Evolutionary conservation across 129 eudicot species (phyloP), one percentile per base, ranked within the genome.

Genomic region (Flaveria linearis): DNA sequence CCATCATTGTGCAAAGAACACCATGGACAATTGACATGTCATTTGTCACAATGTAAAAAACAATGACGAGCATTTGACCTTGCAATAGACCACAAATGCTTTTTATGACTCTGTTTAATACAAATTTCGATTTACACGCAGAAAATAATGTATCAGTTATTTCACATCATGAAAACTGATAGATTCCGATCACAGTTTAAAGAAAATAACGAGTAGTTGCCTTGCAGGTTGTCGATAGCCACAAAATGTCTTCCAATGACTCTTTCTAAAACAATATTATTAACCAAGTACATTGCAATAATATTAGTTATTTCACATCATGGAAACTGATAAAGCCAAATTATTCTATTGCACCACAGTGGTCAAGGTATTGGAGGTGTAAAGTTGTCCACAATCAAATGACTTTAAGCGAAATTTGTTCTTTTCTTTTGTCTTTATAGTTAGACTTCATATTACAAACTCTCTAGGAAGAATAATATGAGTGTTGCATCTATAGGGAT

Each of bases 31-130:
- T 43, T 58, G 49, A 78, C 70, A 71, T 14, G 50, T 2, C 76
- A 69, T 73, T 69, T 78, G 73, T 16, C 75, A 12, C 39, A 57
- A 17, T 13, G 57, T 75, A 68, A 68, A 55, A 25, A 68, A 33
- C 80, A 76, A 62, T 16, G 17, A 6, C 36, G 5, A 55, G 36
- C 4, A 30, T 30, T 30, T 36, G 6, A 36, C 41, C 41, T 36
- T 36, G 7, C 41, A 36, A 5, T 36, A 36, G 6, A 36, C 41
- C 41, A 36, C 41, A 36, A 36, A 36, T 5, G 41, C 7, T 36
- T 36, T 36, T 36, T 36, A 36, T 36, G 7, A 36, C 7, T 36
- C 8, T 36, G 41, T 36, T 36, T 36, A 36, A 36, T 36, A 36
- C 41, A 36, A 36, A 36, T 36, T 5, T 36, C 6, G 1, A 36